Base-by-base conservation (phyloP, 495 filamentous ascomycete genomes). In the Letharia columbiana region DNA sequence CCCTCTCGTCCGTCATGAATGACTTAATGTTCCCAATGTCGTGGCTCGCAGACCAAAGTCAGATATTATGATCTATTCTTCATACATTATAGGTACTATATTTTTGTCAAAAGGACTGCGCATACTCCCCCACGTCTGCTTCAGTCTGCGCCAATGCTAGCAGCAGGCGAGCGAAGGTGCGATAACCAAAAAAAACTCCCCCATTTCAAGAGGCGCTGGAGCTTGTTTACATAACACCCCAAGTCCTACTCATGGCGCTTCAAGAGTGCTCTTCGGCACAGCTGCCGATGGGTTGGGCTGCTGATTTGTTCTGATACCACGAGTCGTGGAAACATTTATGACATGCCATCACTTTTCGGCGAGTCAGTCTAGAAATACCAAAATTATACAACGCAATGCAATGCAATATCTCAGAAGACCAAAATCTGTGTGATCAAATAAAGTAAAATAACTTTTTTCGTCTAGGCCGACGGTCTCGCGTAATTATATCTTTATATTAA, bases 1-100 rank as follows among this genome's bases (percentile, higher is more conserved):
- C 52, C 41, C 58, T 37, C 28, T 65, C 12, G 10, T 45, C 52
- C 28, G 31, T 40, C 52, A 47, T 57, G 31, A 65, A 65, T 45
- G 41, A 65, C 41, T 18, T 57, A 23, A 65, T 47, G 54, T 44
- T 59, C 8, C 37, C 42, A 59, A 37, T 23, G 54, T 65, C 18
- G 54, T 65, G 52, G 63, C 63, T 56, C 35, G 52, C 52, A 33
- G 52, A 33, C 28, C 10, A 3, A 33, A 56, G 52, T 56, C 52
- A 56, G 52, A 56, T 56, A 56, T 31, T 12, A 56, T 35, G 52
- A 56, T 56, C 12, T 56, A 33, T 56, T 56, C 52, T 56, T 18
- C 28, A 33, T 56, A 56, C 52, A 33, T 35, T 56, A 56, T 56
- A 33, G 52, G 52, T 35, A 56, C 28, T 18, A 35, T 56, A 28